Percentiles rank a stretch among this genome's conserved stretches.
phyloP scores from a whole-genome alignment of 2,329 filamentous ascomycete species.

The Rhexocercosporidium sp. region DNA sequence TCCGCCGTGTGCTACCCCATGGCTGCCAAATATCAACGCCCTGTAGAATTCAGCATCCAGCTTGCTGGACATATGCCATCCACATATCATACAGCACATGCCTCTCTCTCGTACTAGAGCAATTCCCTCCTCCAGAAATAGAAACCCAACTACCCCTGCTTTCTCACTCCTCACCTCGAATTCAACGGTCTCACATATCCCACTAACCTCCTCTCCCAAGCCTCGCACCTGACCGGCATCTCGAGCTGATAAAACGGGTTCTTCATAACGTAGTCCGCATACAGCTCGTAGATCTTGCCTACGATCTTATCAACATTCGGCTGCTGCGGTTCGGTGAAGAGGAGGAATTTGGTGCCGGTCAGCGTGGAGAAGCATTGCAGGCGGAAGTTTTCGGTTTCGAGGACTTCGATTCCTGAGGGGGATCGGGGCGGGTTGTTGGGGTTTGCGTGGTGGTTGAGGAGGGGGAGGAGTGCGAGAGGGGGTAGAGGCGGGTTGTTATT shows the following conservation, averaged over 20 bases:
- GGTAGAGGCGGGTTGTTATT: constrained; percentile 67
- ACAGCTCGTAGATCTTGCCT: constrained; percentile 88
- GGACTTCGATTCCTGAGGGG: constrained; percentile 83
- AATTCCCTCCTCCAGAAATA: neutral
- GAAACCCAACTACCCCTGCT: neutral
- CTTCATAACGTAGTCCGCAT: constrained; percentile 98
- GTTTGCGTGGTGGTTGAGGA: constrained; percentile 50
- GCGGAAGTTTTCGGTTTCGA: constrained; percentile 93
- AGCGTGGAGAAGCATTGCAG: constrained; percentile 95
- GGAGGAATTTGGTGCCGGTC: constrained; percentile 92
- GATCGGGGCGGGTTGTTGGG: constrained; percentile 55
- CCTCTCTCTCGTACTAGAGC: too few relatives aligned
- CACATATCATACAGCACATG: neutral
- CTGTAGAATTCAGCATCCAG: too few relatives aligned
- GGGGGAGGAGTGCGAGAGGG: constrained; percentile 55
- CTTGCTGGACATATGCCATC: too few relatives aligned
- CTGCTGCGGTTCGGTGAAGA: constrained; percentile 80
- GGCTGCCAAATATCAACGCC: too few relatives aligned
- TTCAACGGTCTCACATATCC: constrained; percentile 80
- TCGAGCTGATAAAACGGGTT: constrained; percentile 98
- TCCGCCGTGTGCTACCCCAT: too few relatives aligned
- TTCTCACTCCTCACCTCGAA: constrained; percentile 44
- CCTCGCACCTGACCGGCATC: constrained; percentile 95
- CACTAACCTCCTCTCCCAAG: constrained; percentile 85
- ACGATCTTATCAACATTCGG: constrained; percentile 86